Conservation (phyloP, 495 filamentous ascomycete genomes). For the Evernia prunastri region DNA sequence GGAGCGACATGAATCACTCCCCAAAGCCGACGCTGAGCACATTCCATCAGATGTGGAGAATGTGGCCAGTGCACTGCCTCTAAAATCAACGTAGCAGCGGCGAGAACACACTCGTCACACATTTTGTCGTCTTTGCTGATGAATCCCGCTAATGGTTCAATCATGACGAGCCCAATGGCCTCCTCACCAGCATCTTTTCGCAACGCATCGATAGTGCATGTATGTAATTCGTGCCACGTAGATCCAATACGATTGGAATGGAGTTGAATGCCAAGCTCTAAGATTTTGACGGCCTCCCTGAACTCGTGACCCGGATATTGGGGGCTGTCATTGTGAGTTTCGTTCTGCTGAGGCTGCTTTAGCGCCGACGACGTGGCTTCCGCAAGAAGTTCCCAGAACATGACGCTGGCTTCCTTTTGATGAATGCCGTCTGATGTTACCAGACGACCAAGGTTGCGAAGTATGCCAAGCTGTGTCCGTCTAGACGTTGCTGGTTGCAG, state of each 20-base stretch:
- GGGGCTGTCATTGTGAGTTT: slow-evolving; percentile 12
- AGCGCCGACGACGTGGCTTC: slow-evolving; percentile 31
- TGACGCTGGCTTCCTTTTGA: slow-evolving; percentile 2
- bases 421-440: slow-evolving; percentile 1
- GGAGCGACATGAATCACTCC: slow-evolving; percentile 41
- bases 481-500: slow-evolving; percentile 31
- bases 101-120: slow-evolving; percentile 21
- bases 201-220: slow-evolving; percentile 50
- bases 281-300: slow-evolving; percentile 59
- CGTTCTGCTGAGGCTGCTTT: slow-evolving; percentile 4
- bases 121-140: slow-evolving; percentile 26
- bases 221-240: slow-evolving; percentile 56
- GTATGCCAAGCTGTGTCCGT: slow-evolving; percentile 40
- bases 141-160: slow-evolving; percentile 64
- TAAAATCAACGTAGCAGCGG: slow-evolving; percentile 27
- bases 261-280: slow-evolving; percentile 55
- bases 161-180: slow-evolving; percentile 51
- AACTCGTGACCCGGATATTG: slow-evolving; percentile 44
- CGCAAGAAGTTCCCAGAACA: slow-evolving; percentile 38
- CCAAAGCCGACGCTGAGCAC: slow-evolving; percentile 53
- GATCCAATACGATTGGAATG: slow-evolving; percentile 31
- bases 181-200: slow-evolving; percentile 60
- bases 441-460: slow-evolving; percentile 39
- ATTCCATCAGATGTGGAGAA: slow-evolving; percentile 49
- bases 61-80: slow-evolving; percentile 26